phyloP scores from a whole-genome alignment of 495 filamentous ascomycete genomes.

The Aspergillus mulundensis region DNA sequence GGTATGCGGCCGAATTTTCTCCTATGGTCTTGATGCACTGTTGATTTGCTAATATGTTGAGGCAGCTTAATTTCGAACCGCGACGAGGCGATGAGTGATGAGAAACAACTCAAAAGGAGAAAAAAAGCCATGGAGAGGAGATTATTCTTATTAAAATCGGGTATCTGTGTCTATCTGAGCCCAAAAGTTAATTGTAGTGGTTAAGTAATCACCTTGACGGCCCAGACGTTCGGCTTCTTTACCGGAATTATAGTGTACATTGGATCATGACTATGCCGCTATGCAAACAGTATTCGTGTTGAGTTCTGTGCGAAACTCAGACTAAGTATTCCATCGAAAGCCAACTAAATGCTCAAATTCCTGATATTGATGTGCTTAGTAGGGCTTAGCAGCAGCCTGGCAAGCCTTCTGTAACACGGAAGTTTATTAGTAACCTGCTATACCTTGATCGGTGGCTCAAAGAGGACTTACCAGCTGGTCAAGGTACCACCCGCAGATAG shows the following conservation, averaged over 20 bases:
- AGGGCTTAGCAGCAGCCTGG: constrained; percentile 82
- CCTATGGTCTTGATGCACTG: background rate
- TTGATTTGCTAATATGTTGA: background rate
- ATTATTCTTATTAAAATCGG: constrained; percentile 16
- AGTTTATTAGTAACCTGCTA: constrained; percentile 25
- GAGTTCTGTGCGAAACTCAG: background rate
- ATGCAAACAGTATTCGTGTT: constrained; percentile 22
- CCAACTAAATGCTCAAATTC: constrained; percentile 7
- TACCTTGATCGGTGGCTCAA: background rate
- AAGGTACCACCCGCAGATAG: constrained; percentile 95
- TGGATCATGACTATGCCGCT: constrained; percentile 15
- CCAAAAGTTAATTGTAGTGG: background rate
- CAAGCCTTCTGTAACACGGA: constrained; percentile 68
- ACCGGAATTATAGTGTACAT: constrained; percentile 14
- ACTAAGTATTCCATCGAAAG: background rate
- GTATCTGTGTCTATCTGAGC: constrained; percentile 6
- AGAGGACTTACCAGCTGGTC: constrained; percentile 69
- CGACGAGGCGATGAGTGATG: constrained; percentile 51
- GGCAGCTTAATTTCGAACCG: constrained; percentile 71
- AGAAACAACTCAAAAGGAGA: background rate
- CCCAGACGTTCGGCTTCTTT: background rate
- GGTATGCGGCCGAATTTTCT: constrained; percentile 42
- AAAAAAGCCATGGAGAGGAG: constrained; percentile 15
- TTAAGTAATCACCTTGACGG: background rate
- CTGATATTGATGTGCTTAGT: constrained; percentile 48